Conservation (phyloP, 352 stramenopile species). For the Pythium apleroticum region DNA sequence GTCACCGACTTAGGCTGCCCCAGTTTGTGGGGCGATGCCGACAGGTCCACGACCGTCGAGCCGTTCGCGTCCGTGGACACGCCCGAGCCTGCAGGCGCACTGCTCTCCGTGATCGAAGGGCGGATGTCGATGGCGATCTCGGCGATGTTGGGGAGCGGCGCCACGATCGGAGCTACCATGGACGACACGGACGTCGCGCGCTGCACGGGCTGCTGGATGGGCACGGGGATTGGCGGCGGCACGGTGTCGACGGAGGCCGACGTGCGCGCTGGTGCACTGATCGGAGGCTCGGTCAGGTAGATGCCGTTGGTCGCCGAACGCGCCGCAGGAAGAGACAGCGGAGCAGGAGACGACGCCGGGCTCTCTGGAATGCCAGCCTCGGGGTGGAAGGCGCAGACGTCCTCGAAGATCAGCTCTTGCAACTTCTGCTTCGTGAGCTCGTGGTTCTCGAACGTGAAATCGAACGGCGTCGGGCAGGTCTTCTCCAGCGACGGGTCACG, state of each 20-base stretch:
- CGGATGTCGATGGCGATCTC: conserved; percentile 45
- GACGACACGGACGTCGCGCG: conserved; percentile 4
- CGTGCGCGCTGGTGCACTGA: conserved; percentile 22
- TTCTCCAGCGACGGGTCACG: conserved; percentile 73
- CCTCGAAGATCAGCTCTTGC: conserved; percentile 91
- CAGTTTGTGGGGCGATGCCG: conserved; percentile 36
- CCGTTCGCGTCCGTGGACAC: neutral
- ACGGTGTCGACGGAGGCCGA: neutral
- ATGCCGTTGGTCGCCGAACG: conserved; percentile 9
- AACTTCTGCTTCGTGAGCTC: conserved; percentile 90
- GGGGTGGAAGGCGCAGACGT: conserved; percentile 88
- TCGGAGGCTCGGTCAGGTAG: conserved; percentile 25
- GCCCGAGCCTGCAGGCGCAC: neutral
- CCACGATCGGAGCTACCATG: conserved; percentile 10
- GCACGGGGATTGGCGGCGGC: conserved; percentile 13
- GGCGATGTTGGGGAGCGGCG: conserved; percentile 6
- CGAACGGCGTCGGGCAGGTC: conserved; percentile 76
- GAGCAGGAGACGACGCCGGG: conserved; percentile 12
- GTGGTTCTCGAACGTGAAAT: conserved; percentile 87
- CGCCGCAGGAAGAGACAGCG: conserved; percentile 12
- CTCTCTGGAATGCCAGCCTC: conserved; percentile 61
- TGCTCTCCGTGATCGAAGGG: conserved; percentile 26
- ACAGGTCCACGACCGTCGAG: conserved; percentile 26
- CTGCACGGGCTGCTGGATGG: conserved; percentile 13
- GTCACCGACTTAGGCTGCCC: conserved; percentile 51